These are phyloP conservation scores for Boletus subluridellus DNA, from an alignment of 1,284 basidiomycete species.

Conservation along the genomic window DNA sequence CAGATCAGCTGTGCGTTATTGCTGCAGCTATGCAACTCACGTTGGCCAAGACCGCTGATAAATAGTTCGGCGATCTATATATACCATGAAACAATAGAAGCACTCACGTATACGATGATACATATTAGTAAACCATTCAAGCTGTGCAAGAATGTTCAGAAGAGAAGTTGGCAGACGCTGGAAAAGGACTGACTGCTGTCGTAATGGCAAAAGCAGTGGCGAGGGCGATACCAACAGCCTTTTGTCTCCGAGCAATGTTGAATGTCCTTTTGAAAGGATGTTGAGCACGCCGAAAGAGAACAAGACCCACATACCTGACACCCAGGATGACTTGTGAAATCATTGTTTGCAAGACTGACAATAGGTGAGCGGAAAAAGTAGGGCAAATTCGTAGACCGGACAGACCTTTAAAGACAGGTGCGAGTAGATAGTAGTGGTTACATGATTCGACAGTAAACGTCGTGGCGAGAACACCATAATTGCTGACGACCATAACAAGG, in stretches of 20 bases:
- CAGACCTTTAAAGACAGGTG: constrained; percentile 38
- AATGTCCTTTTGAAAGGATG: constrained; percentile 27
- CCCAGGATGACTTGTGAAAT: constrained; percentile 37
- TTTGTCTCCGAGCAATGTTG: constrained; percentile 31
- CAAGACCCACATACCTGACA: constrained; percentile 19
- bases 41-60: constrained; percentile 17
- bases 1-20: constrained; percentile 5
- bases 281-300: neutral
- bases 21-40: constrained; percentile 19
- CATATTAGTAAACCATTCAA: constrained; percentile 34
- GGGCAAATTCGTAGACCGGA: neutral
- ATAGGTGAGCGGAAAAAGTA: neutral
- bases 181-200: constrained; percentile 15
- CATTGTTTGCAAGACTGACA: constrained; percentile 33
- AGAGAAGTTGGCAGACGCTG: neutral
- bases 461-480: constrained; percentile 38
- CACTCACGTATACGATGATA: constrained; percentile 29
- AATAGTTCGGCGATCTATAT: constrained; percentile 10
- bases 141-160: constrained; percentile 10
- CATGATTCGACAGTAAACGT: constrained; percentile 31
- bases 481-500: constrained; percentile 36
- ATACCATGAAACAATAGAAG: neutral
- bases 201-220: constrained; percentile 19
- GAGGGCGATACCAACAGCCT: constrained; percentile 22
- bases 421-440: constrained; percentile 27